Conservation (phyloP, 495 filamentous ascomycete genomes). For the Amniculicola lignicola region DNA sequence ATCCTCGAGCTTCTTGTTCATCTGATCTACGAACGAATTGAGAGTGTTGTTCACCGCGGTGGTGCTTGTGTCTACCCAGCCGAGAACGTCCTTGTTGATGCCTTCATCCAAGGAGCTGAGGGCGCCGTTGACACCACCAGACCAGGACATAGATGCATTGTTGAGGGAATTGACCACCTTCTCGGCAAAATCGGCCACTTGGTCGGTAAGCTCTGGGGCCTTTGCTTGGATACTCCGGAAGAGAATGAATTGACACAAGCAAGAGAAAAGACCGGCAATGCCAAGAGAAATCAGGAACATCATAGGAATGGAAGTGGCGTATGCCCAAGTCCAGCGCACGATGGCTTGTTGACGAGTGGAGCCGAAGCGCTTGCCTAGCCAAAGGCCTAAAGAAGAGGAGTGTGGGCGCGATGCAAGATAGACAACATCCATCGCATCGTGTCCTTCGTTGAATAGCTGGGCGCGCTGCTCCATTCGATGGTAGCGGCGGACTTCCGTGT, state of each 20-base stretch:
- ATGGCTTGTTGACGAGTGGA: conserved; percentile 65
- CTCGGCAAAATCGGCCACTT: conserved; percentile 80
- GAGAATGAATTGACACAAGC: conserved; percentile 79
- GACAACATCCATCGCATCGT: conserved; percentile 83
- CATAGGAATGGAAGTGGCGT: conserved; percentile 78
- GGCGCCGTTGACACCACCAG: conserved; percentile 68
- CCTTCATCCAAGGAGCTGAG: conserved; percentile 64
- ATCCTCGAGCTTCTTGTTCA: conserved; percentile 63
- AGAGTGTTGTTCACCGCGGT: conserved; percentile 79
- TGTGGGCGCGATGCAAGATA: conserved; percentile 81
- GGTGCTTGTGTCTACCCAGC: conserved; percentile 84
- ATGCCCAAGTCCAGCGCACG: conserved; percentile 80
- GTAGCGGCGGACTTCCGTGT: conserved; percentile 75
- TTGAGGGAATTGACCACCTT: conserved; percentile 71
- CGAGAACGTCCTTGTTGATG: conserved; percentile 80
- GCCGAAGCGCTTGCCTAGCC: conserved; percentile 64
- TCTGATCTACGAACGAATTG: conserved; percentile 72
- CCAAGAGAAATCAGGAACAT: conserved; percentile 84
- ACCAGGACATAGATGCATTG: conserved; percentile 73
- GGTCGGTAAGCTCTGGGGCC: conserved; percentile 66
- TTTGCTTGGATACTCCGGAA: conserved; percentile 69
- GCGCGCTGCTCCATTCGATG: conserved; percentile 66
- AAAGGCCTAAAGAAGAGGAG: conserved; percentile 67
- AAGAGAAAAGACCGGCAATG: conserved; percentile 77
- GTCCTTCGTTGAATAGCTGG: conserved; percentile 60